Evolutionary conservation across 495 filamentous ascomycete species (phyloP), one percentile per base, ranked within the genome.

Genomic region (Neurospora pannonica): DNA sequence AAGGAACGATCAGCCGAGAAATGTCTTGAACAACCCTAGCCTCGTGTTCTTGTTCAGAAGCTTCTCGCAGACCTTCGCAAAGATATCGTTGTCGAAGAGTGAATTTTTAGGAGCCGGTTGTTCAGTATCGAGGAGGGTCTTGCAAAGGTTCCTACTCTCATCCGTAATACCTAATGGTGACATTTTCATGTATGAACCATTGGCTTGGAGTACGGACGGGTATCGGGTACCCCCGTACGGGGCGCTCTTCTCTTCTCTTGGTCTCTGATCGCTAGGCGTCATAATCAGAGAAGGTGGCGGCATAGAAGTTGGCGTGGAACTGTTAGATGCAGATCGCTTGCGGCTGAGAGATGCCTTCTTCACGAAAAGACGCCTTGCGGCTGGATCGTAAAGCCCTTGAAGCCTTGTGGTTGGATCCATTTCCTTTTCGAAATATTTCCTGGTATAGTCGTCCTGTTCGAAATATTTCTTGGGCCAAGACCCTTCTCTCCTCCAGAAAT

Each of bases 1-100:
- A 54, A 72, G 78, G 78, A 77, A 79, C 72, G 79, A 78, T 78
- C 74, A 62, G 67, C 74, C 74, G 36, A 62, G 36, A 38, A 21
- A 71, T 73, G 39, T 74, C 46, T 74, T 39, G 24, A 71, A 74
- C 28, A 54, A 28, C 39, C 38, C 39, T 72, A 9, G 71, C 71
- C 15, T 72, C 21, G 46, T 73, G 46, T 73, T 73, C 72, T 34
- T 73, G 15, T 73, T 10, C 10, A 8, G 1, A 37, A 73, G 48
- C 2, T 36, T 73, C 0, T 31, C 48, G 40, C 60, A 73, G 36
- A 31, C 0, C 9, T 46, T 38, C 21, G 31, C 54, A 19, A 73
- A 73, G 54, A 73, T 40, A 36, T 73, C 54, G 54, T 70, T 38
- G 48, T 43, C 48, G 21, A 73, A 73, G 38, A 73, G 38, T 19